Evolutionary conservation across 805 yeast species (phyloP).

Genomic region (Metschnikowia gelsemii): DNA sequence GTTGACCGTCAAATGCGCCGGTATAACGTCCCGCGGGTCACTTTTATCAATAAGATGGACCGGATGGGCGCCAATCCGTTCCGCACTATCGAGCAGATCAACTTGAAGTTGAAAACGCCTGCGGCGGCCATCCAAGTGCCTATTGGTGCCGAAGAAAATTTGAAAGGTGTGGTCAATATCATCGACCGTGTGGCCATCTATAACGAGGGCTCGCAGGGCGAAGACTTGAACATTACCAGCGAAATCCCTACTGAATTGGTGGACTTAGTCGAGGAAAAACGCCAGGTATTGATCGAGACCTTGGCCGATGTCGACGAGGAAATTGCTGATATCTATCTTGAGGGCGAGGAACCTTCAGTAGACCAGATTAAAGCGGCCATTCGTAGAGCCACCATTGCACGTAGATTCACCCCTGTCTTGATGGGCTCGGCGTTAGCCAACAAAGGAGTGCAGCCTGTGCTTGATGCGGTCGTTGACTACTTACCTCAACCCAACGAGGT

Average conservation of each 20-base stretch:
- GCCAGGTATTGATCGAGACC: constrained; percentile 82
- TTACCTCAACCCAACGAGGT: constrained; percentile 95
- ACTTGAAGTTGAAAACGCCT: constrained; percentile 80
- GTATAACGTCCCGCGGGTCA: constrained; percentile 93
- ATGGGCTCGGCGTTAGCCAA: constrained; percentile 99
- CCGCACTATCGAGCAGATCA: constrained; percentile 88
- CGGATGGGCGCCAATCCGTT: constrained; percentile 99
- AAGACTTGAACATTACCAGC: constrained; percentile 54
- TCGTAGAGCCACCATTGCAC: constrained; percentile 91
- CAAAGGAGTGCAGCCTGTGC: constrained; percentile 90
- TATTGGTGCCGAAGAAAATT: constrained; percentile 85
- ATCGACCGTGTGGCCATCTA: constrained; percentile 84
- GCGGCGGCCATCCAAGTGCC: constrained; percentile 99
- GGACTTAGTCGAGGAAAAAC: constrained; percentile 86
- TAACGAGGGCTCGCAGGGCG: constrained; percentile 91
- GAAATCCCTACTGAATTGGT: constrained; percentile 77
- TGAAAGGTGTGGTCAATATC: constrained; percentile 88
- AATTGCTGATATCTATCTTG: constrained; percentile 88
- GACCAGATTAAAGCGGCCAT: constrained; percentile 87
- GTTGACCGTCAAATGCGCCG: constrained; percentile 99
- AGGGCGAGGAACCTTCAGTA: constrained; percentile 82
- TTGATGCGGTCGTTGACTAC: constrained; percentile 94
- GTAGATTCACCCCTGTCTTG: constrained; percentile 97
- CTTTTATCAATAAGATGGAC: constrained; percentile 98
- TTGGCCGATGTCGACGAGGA: constrained; percentile 98